Conservation (phyloP, 2,329 filamentous ascomycete genomes). For the Ramularia endophylla region DNA sequence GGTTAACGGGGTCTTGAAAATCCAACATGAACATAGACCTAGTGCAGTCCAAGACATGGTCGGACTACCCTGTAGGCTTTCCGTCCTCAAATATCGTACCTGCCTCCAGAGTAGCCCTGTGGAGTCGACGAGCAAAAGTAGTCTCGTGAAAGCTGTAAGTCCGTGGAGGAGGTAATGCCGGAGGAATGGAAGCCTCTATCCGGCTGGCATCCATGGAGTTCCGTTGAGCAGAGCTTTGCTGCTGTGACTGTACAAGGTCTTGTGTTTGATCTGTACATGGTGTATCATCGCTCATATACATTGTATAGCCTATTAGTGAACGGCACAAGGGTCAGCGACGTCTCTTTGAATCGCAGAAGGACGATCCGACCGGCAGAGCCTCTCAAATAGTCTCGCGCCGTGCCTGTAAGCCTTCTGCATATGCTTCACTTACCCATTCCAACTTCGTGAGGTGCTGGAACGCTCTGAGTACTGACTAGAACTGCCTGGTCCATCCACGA, state of each 20-base stretch:
- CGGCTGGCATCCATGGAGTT: constrained; percentile 7
- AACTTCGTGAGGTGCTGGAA: no score
- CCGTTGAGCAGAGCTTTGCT: background rate
- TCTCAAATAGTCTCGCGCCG: no score
- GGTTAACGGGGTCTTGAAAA: no score
- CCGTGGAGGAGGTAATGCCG: constrained; percentile 30
- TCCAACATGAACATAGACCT: no score
- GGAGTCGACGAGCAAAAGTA: constrained; percentile 63
- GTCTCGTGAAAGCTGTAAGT: constrained; percentile 59
- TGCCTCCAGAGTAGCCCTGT: no score
- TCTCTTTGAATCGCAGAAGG: constrained; percentile 3
- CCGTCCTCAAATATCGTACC: no score
- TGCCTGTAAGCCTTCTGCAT: no score
- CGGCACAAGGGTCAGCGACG: constrained; percentile 8
- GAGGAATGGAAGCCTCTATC: constrained; percentile 7
- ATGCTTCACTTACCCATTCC: no score
- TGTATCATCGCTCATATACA: constrained; percentile 16
- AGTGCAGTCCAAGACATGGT: no score
- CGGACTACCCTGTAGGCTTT: no score
- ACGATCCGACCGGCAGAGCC: background rate
- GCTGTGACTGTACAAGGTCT: constrained; percentile 1
- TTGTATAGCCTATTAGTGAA: constrained; percentile 12
- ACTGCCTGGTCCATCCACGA: constrained; percentile 23
- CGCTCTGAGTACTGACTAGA: constrained; percentile 1
- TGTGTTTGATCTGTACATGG: constrained; percentile 2